These are phyloP conservation scores for Xylaria telfairii DNA, from an alignment of 495 filamentous ascomycete species.

Conservation along the genomic window DNA sequence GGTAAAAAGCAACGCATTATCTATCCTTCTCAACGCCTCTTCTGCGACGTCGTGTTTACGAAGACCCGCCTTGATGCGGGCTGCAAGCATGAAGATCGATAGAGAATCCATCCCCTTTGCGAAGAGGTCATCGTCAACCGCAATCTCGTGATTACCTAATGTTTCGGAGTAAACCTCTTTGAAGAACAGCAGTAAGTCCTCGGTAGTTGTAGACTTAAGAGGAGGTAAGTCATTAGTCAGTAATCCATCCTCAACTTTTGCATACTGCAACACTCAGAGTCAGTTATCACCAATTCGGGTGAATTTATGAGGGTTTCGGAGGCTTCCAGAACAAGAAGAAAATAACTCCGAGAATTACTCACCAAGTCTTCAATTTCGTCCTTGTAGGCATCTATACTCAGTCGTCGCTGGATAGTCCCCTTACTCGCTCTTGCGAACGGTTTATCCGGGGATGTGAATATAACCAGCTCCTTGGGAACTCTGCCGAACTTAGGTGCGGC, in stretches of 20 bases:
- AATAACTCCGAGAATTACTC: too few relatives aligned
- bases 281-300: too few relatives aligned
- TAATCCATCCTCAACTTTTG: constrained; percentile 17
- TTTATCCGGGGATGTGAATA: constrained; percentile 18
- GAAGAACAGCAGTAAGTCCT: constrained; percentile 12
- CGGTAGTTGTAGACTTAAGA: constrained; percentile 8
- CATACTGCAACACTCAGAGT: too few relatives aligned
- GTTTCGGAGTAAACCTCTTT: constrained; percentile 3
- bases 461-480: constrained; percentile 14
- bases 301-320: too few relatives aligned
- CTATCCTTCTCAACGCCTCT: neutral
- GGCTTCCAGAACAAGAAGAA: too few relatives aligned
- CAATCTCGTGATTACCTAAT: neutral
- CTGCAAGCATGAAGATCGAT: constrained; percentile 3
- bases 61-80: constrained; percentile 24
- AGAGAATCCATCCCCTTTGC: constrained; percentile 22
- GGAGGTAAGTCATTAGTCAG: constrained; percentile 3
- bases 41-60: constrained; percentile 12
- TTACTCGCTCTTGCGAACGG: constrained; percentile 21
- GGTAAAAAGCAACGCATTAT: constrained; percentile 14
- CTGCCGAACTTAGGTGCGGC: constrained; percentile 19
- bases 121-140: constrained; percentile 15
- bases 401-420: constrained; percentile 21
- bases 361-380: constrained; percentile 20
- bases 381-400: constrained; percentile 9